Evolutionary conservation across 192 early-diverging fungal genomes (phyloP).

Genomic region (Backusella macrospora): DNA sequence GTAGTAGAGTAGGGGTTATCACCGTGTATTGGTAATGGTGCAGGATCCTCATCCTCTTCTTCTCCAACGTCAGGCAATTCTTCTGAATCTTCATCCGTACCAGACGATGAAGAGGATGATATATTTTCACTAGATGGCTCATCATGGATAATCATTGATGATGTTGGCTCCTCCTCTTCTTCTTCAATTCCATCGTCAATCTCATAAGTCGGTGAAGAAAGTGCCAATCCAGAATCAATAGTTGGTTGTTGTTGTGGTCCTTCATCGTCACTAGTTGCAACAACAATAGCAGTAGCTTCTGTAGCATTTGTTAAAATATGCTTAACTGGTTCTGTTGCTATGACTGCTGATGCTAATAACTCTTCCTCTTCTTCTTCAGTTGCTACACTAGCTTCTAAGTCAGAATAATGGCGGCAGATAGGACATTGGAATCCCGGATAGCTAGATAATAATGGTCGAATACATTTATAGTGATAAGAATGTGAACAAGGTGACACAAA

Average conservation of each 20-base stretch:
- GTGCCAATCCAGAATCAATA: slow-evolving; percentile 5
- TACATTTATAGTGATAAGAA: slow-evolving; percentile 85
- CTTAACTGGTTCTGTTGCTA: not conserved
- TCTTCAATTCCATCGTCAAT: not conserved
- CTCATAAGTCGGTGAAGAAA: not conserved
- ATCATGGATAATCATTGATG: slow-evolving; percentile 2
- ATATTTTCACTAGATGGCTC: not conserved
- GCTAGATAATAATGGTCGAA: slow-evolving; percentile 65
- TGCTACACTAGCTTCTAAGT: slow-evolving; percentile 72
- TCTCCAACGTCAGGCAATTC: slow-evolving; percentile 5
- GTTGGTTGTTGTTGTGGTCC: not conserved
- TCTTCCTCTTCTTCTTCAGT: slow-evolving; percentile 38
- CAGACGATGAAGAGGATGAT: slow-evolving; percentile 5
- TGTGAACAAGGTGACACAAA: slow-evolving; percentile 86
- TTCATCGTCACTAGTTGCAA: not conserved
- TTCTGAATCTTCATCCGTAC: slow-evolving; percentile 3
- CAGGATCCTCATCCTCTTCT: slow-evolving; percentile 5
- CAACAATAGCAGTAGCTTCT: not conserved
- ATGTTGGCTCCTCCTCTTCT: not conserved
- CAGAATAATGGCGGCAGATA: slow-evolving; percentile 80
- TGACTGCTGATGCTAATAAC: not conserved
- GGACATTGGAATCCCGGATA: slow-evolving; percentile 75
- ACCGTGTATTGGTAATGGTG: not conserved
- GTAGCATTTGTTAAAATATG: not conserved
- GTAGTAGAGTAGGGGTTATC: slow-evolving; percentile 8